These are phyloP conservation scores for Sugiyamaella xylanicola DNA, from an alignment of 1,139 yeast genomes.

Conservation along the genomic window DNA sequence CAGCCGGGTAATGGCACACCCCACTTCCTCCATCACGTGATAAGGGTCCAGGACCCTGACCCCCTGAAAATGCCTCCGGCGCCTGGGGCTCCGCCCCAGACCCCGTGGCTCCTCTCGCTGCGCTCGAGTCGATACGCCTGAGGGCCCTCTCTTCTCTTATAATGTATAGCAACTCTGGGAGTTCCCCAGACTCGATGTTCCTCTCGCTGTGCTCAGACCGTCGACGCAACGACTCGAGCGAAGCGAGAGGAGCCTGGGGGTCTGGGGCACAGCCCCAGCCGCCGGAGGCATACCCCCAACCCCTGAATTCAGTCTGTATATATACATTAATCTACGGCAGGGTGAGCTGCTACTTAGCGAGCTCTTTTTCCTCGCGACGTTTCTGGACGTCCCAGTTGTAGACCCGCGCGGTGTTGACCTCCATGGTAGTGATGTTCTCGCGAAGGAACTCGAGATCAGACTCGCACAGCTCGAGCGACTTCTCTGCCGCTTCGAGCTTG, in stretches of 20 bases:
- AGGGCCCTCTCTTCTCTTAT: too few relatives aligned
- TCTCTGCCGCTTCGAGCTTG: conserved; percentile 64
- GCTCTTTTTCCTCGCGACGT: conserved; percentile 52
- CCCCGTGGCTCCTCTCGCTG: too few relatives aligned
- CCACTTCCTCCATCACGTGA: too few relatives aligned
- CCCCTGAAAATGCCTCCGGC: too few relatives aligned
- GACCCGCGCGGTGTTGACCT: conserved; percentile 92
- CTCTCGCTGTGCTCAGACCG: neutral
- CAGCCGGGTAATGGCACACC: too few relatives aligned
- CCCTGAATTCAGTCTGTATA: neutral
- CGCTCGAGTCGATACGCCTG: too few relatives aligned
- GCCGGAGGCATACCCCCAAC: neutral
- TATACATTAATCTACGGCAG: neutral
- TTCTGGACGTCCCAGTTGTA: conserved; percentile 96
- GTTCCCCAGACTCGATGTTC: too few relatives aligned
- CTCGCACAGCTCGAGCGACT: conserved; percentile 60
- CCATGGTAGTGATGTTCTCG: conserved; percentile 96
- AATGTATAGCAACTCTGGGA: too few relatives aligned
- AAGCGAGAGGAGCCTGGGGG: neutral
- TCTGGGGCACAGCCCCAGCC: neutral
- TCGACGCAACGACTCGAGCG: conserved; percentile 1
- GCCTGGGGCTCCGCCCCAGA: too few relatives aligned
- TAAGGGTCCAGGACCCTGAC: too few relatives aligned
- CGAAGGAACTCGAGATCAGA: conserved; percentile 88
- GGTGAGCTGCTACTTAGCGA: neutral